These are phyloP conservation scores for Colletotrichum echinochloae DNA, from an alignment of 2,329 filamentous ascomycete species.

Conservation along the genomic window DNA sequence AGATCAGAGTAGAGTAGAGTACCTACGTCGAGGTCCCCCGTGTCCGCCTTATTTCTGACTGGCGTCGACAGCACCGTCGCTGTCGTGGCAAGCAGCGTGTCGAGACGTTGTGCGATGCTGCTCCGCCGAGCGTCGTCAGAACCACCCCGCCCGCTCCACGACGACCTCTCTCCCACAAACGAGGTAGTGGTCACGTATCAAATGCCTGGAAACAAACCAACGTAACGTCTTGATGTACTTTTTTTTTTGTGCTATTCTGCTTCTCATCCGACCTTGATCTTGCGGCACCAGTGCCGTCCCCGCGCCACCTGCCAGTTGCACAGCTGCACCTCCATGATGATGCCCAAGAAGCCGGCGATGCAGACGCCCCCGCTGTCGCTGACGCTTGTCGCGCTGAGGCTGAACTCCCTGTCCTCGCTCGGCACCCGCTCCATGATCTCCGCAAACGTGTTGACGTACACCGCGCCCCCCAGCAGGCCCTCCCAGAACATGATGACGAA, in stretches of 20 bases:
- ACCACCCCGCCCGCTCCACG: neutral
- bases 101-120: conserved; percentile 6
- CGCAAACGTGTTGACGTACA: conserved; percentile 97
- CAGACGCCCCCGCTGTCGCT: conserved; percentile 94
- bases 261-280: conserved; percentile 58
- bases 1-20: neutral
- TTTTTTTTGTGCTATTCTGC: neutral
- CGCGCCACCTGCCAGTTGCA: conserved; percentile 88
- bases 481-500: conserved; percentile 94
- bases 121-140: conserved; percentile 4
- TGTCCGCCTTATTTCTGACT: neutral
- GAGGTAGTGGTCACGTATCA: neutral
- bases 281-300: conserved; percentile 80
- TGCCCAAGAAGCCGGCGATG: conserved; percentile 85
- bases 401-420: conserved; percentile 86
- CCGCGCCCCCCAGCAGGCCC: conserved; percentile 87
- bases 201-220: neutral
- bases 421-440: conserved; percentile 89
- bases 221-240: neutral
- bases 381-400: conserved; percentile 87
- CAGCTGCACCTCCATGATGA: conserved; percentile 82
- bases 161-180: neutral
- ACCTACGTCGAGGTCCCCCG: neutral
- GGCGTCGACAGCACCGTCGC: neutral
- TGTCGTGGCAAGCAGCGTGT: neutral